Evolutionary conservation across 1,284 basidiomycete species (phyloP), one percentile per base, ranked within the genome.

Genomic region (Sporisorium scitamineum): DNA sequence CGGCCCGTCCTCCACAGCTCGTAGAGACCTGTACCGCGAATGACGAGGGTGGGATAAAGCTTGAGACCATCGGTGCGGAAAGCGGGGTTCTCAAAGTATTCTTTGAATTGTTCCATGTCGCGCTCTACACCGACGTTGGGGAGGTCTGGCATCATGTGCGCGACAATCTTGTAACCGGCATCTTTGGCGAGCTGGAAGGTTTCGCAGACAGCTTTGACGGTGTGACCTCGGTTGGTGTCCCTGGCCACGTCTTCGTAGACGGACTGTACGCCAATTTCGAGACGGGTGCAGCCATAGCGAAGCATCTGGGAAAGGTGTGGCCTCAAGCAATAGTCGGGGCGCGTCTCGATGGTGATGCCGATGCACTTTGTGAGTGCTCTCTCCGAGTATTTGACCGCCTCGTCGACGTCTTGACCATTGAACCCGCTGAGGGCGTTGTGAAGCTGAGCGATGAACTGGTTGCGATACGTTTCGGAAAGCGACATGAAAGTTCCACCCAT

Each of bases 401-500:
- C 97, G 80, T 99, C 97, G 18, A 99, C 91, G 82, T 98, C 93
- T 34, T 75, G 69, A 1, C 94, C 94, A 2, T 95, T 98, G 85
- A 93, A 95, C 0, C 97, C 97, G 20, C 94, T 95, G 8, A 99
- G 88, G 0, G 97, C 95, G 84, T 99, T 99, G 86, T 99, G 97
- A 55, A 99, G 89, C 74, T 98, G 95, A 0, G 96, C 95, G 65
- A 99, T 90, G 82, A 99, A 99, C 73, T 92, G 91, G 79, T 91
- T 91, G 62, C 96, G 90, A 85, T 99, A 99, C 48, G 94, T 93
- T 86, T 98, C 94, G 24, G 95, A 92, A 91, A 98, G 95, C 80
- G 94, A 97, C 95, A 99, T 97, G 87, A 99, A 99, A 5, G 96
- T 99, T 50, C 96, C 96, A 34, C 96, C 97, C 96, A 99, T 99